A percentile compares a stretch with the other conserved stretches of the same genome.
These are phyloP conservation scores for Myriosclerotinia curreyana DNA, from an alignment of 2,329 filamentous ascomycete genomes.

Conservation along the genomic window DNA sequence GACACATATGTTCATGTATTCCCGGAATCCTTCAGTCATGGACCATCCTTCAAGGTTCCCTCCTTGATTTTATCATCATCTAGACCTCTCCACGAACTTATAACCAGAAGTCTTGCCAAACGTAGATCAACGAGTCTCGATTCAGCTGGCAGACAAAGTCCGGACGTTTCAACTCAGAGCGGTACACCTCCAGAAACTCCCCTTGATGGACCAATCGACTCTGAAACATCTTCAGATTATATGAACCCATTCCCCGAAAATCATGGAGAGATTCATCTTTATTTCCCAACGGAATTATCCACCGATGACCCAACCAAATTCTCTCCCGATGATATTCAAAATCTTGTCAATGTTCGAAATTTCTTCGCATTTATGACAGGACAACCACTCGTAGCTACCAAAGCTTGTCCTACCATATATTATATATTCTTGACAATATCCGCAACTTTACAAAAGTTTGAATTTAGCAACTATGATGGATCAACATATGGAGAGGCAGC, in stretches of 20 bases:
- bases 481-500: slow-evolving; percentile 59
- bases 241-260: slow-evolving; percentile 40
- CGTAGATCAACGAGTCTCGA: slow-evolving; percentile 45
- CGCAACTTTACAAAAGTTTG: slow-evolving; percentile 53
- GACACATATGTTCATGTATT: slow-evolving; percentile 58
- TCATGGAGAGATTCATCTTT: slow-evolving; percentile 48
- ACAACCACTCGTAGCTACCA: slow-evolving; percentile 60
- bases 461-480: slow-evolving; percentile 55
- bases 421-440: slow-evolving; percentile 54
- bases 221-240: slow-evolving; percentile 29
- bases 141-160: slow-evolving; percentile 36
- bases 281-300: slow-evolving; percentile 45
- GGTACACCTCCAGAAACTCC: slow-evolving; percentile 43
- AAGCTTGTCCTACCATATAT: slow-evolving; percentile 51
- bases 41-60: slow-evolving; percentile 58
- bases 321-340: slow-evolving; percentile 50
- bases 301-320: slow-evolving; percentile 34
- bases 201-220: slow-evolving; percentile 23
- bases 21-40: slow-evolving; percentile 48
- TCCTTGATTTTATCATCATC: slow-evolving; percentile 26
- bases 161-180: slow-evolving; percentile 38
- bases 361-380: slow-evolving; percentile 64
- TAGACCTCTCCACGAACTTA: slow-evolving; percentile 15
- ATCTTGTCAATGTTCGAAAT: slow-evolving; percentile 59
- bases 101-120: slow-evolving; percentile 26